Conservation (phyloP, 192 early-diverging fungal genomes). For the Gaertneriomyces semiglobifer region DNA sequence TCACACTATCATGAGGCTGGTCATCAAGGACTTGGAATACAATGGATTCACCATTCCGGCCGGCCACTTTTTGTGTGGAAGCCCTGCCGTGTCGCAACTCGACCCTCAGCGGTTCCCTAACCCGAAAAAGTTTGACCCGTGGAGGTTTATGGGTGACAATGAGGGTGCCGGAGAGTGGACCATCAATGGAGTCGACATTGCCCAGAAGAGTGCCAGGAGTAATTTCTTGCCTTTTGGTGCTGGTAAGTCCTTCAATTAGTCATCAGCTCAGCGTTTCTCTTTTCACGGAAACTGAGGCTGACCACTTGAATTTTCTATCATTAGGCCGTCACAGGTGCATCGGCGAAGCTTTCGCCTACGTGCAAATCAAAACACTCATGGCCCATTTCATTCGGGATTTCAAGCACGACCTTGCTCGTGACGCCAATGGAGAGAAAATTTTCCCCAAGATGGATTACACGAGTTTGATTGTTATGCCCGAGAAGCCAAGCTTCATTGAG, state of each 20-base stretch:
- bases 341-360: constrained; percentile 92
- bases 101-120: constrained; percentile 77
- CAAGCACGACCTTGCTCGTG: constrained; percentile 60
- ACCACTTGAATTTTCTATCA: constrained; percentile 8
- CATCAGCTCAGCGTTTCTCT: background rate
- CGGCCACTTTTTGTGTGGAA: constrained; percentile 82
- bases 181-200: constrained; percentile 58
- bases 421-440: constrained; percentile 43
- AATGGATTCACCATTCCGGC: constrained; percentile 85
- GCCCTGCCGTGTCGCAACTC: constrained; percentile 74
- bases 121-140: constrained; percentile 75
- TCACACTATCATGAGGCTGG: constrained; percentile 90
- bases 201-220: constrained; percentile 68
- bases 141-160: constrained; percentile 61
- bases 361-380: constrained; percentile 95
- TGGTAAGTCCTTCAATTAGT: no score
- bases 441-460: constrained; percentile 87
- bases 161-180: constrained; percentile 55
- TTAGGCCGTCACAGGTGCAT: constrained; percentile 91
- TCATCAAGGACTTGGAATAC: constrained; percentile 68
- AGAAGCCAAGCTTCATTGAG: constrained; percentile 27
- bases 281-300: background rate
- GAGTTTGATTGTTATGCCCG: constrained; percentile 86
- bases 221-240: constrained; percentile 97
- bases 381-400: constrained; percentile 76